Base-by-base conservation (phyloP, 345 rosid species). In the Ailanthus altissimus region DNA sequence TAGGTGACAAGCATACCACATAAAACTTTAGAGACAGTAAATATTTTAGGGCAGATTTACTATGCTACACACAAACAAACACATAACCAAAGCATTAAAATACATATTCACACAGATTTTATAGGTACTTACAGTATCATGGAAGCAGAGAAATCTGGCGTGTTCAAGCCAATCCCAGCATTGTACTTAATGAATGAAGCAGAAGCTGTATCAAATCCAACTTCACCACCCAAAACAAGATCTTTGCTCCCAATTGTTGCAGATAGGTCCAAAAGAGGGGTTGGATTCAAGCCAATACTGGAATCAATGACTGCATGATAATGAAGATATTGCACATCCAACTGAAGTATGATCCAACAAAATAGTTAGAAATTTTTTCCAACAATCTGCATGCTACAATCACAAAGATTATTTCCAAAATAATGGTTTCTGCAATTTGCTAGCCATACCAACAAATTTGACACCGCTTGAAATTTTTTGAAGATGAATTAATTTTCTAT, bases 261-360 rank as follows among this genome's bases (percentile, higher is more conserved):
- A 42, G 98, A 90, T 58, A 93, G 81, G 79, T 91, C 96, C 82
- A 93, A 79, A 59, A 75, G 83, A 16, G 98, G 98, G 69, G 85
- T 80, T 77, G 97, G 92, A 78, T 91, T 91, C 67, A 93, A 88
- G 78, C 94, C 98, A 79, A 91, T 91, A 79, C 93, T 86, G 59
- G 93, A 88, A 76, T 83, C 85, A 76, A 91, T 80, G 56, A 91
- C 91, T 5, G 90, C 94, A 77, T 90, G 92, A 67, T 84, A 91
- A 80, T 93, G 94, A 78, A 86, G 81, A 82, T 93, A 91, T 75
- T 91, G 92, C 72, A 93, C 86, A 70, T 93, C 97, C 81, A 93
- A 81, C 98, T 93, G 89, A 63, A 77, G 73, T 69, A 49, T 23
- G 67, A 75, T 32, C 5, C 50, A 79, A 21, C 38, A 12, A 57